A percentile compares a stretch with the other conserved stretches of the same genome.
Conservation (phyloP, 768 basidiomycete species). For the Lepiota brunneoincarnata region DNA sequence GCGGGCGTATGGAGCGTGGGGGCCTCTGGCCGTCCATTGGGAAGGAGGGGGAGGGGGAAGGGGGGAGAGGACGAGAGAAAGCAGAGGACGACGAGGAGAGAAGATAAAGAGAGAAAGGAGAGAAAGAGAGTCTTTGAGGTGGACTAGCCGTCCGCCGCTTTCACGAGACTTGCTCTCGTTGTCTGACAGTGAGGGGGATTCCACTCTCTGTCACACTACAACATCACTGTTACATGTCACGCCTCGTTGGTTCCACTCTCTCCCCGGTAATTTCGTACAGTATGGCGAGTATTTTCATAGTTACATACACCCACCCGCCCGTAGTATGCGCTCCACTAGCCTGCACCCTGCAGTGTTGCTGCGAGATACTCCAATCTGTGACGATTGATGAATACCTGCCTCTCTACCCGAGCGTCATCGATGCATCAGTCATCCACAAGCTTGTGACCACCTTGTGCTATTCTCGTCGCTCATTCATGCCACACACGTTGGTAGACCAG, state of each 20-base stretch:
- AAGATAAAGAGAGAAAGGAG: constrained; percentile 10
- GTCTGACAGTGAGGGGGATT: constrained; percentile 20
- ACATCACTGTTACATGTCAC: background rate
- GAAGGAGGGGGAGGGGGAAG: background rate
- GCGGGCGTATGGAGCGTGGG: constrained; percentile 52
- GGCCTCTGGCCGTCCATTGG: constrained; percentile 43
- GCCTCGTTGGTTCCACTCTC: constrained; percentile 16
- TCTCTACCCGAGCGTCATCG: background rate
- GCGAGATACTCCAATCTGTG: no score
- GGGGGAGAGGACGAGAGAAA: constrained; percentile 13
- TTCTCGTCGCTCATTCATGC: background rate
- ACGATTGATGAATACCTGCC: no score
- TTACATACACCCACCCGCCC: background rate
- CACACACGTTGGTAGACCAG: no score
- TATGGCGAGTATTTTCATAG: background rate
- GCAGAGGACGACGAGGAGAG: constrained; percentile 15
- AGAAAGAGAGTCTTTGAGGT: constrained; percentile 15
- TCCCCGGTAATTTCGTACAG: background rate
- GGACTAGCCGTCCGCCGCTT: constrained; percentile 12
- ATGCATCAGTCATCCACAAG: background rate
- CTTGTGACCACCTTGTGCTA: constrained; percentile 4
- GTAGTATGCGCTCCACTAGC: background rate
- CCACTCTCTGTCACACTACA: background rate
- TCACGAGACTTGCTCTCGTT: constrained; percentile 6
- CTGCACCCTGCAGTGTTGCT: no score